Percentiles rank a stretch among this genome's conserved stretches.
These are phyloP conservation scores for Coniochaeta hoffmannii DNA, from an alignment of 2,329 filamentous ascomycete species.

Conservation along the genomic window DNA sequence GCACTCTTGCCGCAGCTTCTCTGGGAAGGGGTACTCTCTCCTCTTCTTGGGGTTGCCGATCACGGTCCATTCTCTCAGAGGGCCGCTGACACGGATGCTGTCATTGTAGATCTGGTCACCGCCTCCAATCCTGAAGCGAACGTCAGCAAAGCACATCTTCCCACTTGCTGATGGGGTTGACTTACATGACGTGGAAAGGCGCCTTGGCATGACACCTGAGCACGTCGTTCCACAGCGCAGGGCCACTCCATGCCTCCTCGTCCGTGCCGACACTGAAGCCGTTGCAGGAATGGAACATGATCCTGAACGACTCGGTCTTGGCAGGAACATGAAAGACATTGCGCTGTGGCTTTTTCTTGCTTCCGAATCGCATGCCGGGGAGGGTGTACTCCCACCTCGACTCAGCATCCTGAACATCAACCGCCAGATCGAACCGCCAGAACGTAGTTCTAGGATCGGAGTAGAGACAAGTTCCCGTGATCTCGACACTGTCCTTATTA, in stretches of 20 bases:
- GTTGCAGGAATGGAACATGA: conserved; percentile 98
- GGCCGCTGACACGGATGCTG: conserved; percentile 76
- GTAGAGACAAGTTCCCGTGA: conserved; percentile 56
- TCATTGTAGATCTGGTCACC: conserved; percentile 98
- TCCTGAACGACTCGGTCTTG: conserved; percentile 80
- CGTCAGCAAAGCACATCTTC: conserved; percentile 14
- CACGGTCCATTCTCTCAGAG: conserved; percentile 73
- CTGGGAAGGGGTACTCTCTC: conserved; percentile 67
- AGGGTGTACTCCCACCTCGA: conserved; percentile 74
- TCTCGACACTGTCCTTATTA: conserved; percentile 16
- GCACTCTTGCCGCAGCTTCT: conserved; percentile 71
- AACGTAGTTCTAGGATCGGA: conserved; percentile 69
- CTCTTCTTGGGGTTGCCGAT: conserved; percentile 81
- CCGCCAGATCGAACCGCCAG: conserved; percentile 80
- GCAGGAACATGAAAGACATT: conserved; percentile 82
- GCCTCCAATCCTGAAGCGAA: conserved; percentile 62
- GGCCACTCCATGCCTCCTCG: conserved; percentile 77
- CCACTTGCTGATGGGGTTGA: neutral
- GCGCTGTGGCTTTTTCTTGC: conserved; percentile 44
- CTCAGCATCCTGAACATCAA: conserved; percentile 66
- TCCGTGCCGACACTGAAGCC: conserved; percentile 88
- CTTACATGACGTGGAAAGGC: conserved; percentile 85
- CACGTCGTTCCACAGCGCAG: conserved; percentile 94
- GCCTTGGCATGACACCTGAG: conserved; percentile 68
- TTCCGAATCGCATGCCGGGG: conserved; percentile 54